These are phyloP conservation scores for Microcyclosporella mali DNA, from an alignment of 2,329 filamentous ascomycete genomes.

Conservation along the genomic window DNA sequence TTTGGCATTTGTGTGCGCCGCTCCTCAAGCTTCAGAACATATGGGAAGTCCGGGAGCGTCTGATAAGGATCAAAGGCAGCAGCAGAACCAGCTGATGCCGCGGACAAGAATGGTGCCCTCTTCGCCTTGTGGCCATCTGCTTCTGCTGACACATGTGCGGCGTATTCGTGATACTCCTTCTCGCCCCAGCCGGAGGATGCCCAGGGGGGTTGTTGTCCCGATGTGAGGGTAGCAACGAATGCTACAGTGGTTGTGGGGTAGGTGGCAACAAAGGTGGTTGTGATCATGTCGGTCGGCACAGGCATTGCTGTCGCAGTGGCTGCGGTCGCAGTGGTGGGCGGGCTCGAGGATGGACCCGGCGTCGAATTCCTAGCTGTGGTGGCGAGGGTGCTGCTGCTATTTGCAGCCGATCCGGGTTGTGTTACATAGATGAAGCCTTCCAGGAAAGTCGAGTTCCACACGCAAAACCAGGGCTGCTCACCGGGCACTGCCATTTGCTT, in stretches of 20 bases:
- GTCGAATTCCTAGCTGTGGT: slow-evolving; percentile 8
- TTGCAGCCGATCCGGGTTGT: slow-evolving; percentile 38
- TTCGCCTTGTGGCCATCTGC: too few species aligned
- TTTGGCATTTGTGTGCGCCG: slow-evolving; percentile 40
- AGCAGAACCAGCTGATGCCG: too few species aligned
- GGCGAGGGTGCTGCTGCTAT: slow-evolving; percentile 9
- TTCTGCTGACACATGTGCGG: too few species aligned
- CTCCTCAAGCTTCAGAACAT: slow-evolving; percentile 61
- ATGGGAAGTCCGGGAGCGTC: slow-evolving; percentile 36
- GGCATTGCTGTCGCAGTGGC: neutral
- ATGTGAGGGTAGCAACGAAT: too few species aligned
- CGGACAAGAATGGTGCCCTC: too few species aligned
- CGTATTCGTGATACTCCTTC: too few species aligned
- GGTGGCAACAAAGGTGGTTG: too few species aligned
- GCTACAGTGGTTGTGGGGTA: too few species aligned
- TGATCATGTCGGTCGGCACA: neutral
- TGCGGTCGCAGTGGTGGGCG: slow-evolving; percentile 6
- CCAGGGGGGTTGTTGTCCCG: too few species aligned
- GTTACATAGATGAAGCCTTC: slow-evolving; percentile 63
- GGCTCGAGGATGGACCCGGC: slow-evolving; percentile 7
- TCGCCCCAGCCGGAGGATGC: too few species aligned
- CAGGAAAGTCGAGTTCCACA: slow-evolving; percentile 61
- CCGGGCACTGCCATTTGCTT: slow-evolving; percentile 45
- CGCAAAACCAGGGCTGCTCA: slow-evolving; percentile 62
- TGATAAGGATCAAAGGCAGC: slow-evolving; percentile 1